Conservation (phyloP, 2,329 filamentous ascomycete genomes). For the Calonectria hawksworthii region DNA sequence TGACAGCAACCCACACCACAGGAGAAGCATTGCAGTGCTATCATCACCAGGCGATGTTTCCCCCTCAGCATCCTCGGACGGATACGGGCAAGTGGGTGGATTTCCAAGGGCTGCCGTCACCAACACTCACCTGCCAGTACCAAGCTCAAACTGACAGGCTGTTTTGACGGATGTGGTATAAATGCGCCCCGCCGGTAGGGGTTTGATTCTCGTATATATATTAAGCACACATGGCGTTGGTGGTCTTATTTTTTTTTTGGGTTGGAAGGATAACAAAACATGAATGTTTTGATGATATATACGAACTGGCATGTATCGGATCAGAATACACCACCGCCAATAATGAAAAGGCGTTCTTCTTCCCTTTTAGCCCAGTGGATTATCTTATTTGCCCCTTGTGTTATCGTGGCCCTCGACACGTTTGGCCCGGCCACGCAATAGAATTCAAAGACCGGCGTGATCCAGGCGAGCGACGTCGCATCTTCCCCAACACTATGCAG, state of each 20-base stretch:
- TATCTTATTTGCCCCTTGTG: constrained; percentile 88
- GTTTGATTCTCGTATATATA: constrained; percentile 27
- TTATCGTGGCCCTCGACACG: constrained; percentile 74
- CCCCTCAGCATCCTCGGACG: constrained; percentile 32
- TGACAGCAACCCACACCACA: constrained; percentile 28
- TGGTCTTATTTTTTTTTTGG: constrained; percentile 31
- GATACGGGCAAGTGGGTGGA: constrained; percentile 19
- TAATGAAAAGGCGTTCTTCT: constrained; percentile 95
- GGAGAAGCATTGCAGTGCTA: constrained; percentile 35
- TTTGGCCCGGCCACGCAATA: constrained; percentile 93
- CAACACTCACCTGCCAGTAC: constrained; percentile 31
- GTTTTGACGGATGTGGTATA: constrained; percentile 8
- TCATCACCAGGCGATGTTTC: constrained; percentile 35
- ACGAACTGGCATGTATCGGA: constrained; percentile 31
- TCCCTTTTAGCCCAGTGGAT: constrained; percentile 93
- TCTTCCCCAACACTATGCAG: constrained; percentile 84
- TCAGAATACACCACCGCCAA: constrained; percentile 91
- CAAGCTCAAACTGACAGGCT: constrained; percentile 23
- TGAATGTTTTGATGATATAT: constrained; percentile 35
- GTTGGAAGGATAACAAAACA: constrained; percentile 29
- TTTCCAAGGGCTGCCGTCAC: constrained; percentile 33
- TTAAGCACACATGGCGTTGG: constrained; percentile 45
- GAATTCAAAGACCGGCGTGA: constrained; percentile 91
- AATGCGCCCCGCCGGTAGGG: constrained; percentile 23
- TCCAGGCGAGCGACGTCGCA: constrained; percentile 87